Evolutionary conservation across 352 stramenopile genomes (phyloP), one percentile per base, ranked within the genome.

Genomic region (Hyaloperonospora brassicae): DNA sequence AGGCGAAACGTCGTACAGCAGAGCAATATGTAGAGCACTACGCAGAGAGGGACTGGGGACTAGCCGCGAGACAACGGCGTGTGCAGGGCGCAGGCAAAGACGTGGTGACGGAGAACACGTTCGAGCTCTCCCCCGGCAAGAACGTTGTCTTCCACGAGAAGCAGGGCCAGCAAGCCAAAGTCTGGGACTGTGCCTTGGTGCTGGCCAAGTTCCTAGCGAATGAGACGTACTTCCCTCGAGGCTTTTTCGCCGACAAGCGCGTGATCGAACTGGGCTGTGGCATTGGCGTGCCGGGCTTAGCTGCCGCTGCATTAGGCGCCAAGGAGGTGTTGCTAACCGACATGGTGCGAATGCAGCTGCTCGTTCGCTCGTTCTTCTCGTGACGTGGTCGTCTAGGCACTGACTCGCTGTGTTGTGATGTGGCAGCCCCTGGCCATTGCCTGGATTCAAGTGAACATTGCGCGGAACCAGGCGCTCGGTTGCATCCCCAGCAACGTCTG

Each of bases 201-300:
- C 47, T 84, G 38, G 66, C 73, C 51, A 77, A 76, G 57, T 79
- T 84, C 34, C 56, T 84, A 21, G 54, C 60, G 5, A 64, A 72
- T 21, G 39, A 65, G 7, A 34, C 17, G 13, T 73, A 61, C 38
- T 84, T 81, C 41, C 35, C 65, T 9, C n/a, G 34, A 50, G 63
- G 58, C 27, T 77, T 68, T 62, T 84, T 84, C 49, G 34, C 41
- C 9, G 61, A 61, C 61, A 84, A 81, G 52, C 70, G 64, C 5
- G 70, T 84, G 12, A 70, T 81, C 48, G 73, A 84, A 49, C 44
- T 84, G 47, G 73, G 73, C n/a, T 84, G 73, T 35, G 73, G 73
- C 44, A 70, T 84, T 42, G 73, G 73, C 34, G 73, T 84, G 11
- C 73, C 73, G 6, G 70, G 73, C 13, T 55, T 84, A 5, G 62